Evolutionary conservation across 352 stramenopile species (phyloP).

Genomic region (Phytophthora rubi): DNA sequence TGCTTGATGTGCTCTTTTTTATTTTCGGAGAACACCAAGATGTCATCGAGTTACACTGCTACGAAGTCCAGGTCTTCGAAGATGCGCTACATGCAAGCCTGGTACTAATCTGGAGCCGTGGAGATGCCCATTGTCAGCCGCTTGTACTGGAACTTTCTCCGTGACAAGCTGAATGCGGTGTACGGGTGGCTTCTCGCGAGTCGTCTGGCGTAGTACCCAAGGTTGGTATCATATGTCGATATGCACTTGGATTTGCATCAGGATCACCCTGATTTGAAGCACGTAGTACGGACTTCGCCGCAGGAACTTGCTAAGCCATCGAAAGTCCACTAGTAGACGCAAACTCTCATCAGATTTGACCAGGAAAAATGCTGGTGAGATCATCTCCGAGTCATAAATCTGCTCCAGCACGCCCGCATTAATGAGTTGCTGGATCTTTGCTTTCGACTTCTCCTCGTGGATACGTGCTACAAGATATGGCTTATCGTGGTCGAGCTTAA

Average conservation of each 20-base stretch:
- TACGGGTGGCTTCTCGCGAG: not conserved
- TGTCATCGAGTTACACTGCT: constrained; percentile 11
- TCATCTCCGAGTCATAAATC: constrained; percentile 22
- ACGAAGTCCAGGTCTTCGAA: constrained; percentile 9
- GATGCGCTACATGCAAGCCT: constrained; percentile 11
- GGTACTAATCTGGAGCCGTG: constrained; percentile 12
- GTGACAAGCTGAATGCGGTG: constrained; percentile 14
- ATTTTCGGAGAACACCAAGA: constrained; percentile 8
- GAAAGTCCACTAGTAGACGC: constrained; percentile 8
- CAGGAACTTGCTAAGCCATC: constrained; percentile 16
- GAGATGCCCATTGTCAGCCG: constrained; percentile 6
- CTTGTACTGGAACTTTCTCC: constrained; percentile 15
- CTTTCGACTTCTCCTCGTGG: no score
- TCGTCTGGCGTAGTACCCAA: constrained; percentile 13
- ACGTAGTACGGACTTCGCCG: constrained; percentile 14
- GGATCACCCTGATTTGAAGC: constrained; percentile 3
- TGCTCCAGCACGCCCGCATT: no score
- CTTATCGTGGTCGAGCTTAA: not conserved
- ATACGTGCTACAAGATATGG: no score
- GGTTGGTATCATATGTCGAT: constrained; percentile 6
- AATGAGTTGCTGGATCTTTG: no score
- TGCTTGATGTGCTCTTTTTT: constrained; percentile 11
- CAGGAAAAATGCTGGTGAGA: constrained; percentile 16
- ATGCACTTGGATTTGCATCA: constrained; percentile 11
- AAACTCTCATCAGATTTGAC: constrained; percentile 2